Evolutionary conservation across 495 filamentous ascomycete genomes (phyloP), one percentile per base, ranked within the genome.

Genomic region (Clavariopsis aquatica): DNA sequence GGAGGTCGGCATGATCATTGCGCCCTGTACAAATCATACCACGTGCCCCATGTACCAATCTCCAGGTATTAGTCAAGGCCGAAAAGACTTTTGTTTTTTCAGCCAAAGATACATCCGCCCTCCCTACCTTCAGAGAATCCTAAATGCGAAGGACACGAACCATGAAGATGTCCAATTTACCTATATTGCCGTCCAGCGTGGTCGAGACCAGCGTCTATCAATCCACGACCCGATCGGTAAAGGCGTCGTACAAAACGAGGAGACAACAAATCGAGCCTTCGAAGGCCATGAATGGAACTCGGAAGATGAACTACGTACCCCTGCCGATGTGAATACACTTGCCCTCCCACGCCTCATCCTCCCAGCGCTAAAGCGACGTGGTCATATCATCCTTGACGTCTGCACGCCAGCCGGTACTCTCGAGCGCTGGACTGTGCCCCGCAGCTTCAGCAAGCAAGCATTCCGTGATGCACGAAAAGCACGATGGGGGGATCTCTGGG

Each of bases 371-470:
- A 98, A 98, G 77, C 84, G 90, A 17, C 84, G 83, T 23, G 90
- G 90, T 0, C 94, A 98, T 72, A 85, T 98, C 65, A 90, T 88
- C 36, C 77, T 98, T 4, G 95, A 98, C 73, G 67, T 97, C 9
- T 98, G 94, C 79, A 98, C 95, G 0, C 91, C 95, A 0, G 78
- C 81, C 1, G 95, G 88, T 22, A 84, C 80, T 34, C 85, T 98
- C n/a, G 94, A 98, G 77, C 90, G 94, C 45, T 98, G 94, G 94
- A 90, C 87, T 0, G 86, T 98, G 0, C 90, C 94, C 1, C 86
- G 84, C 58, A 91, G 87, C 41, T 95, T 86, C 75, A 87, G 88
- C 64, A 87, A 83, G 60, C 83, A 87, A 66, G 91, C 91, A 2
- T 98, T 90, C 78, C 88, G 87, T 47, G 95, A 98, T 71, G 95